Evolutionary conservation across 2,329 filamentous ascomycete genomes (phyloP).

Genomic region (Ciborinia camelliae): DNA sequence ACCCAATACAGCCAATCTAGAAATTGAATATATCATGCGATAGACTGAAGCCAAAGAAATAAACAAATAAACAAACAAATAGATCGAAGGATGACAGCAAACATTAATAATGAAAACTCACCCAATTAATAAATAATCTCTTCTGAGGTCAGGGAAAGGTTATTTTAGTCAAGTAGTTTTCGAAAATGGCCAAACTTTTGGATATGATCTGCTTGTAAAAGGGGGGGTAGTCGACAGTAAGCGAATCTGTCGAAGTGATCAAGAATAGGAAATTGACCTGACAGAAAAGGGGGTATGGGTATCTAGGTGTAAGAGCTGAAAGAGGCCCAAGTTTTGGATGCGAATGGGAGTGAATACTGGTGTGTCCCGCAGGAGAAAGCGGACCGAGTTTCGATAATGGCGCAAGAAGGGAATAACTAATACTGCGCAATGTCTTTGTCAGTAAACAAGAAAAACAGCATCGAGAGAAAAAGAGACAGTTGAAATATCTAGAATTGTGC

Average conservation of each 20-base stretch:
- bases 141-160: background rate
- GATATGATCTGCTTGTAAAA: background rate
- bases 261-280: background rate
- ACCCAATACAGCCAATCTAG: background rate
- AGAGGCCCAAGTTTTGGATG: constrained; percentile 8
- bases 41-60: background rate
- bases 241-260: background rate
- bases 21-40: background rate
- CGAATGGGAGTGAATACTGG: constrained; percentile 8
- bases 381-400: constrained; percentile 2
- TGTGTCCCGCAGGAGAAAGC: constrained; percentile 7
- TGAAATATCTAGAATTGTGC: background rate
- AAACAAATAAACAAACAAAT: background rate
- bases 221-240: constrained; percentile 13
- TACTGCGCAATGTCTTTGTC: background rate
- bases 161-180: background rate
- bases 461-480: background rate
- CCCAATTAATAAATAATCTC: background rate
- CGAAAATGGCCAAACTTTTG: background rate
- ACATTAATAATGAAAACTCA: background rate
- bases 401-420: constrained; percentile 8
- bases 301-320: constrained; percentile 7
- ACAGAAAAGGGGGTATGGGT: background rate
- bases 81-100: background rate
- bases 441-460: background rate